Base-by-base conservation (phyloP, 352 stramenopile species). In the Globisporangium solare region DNA sequence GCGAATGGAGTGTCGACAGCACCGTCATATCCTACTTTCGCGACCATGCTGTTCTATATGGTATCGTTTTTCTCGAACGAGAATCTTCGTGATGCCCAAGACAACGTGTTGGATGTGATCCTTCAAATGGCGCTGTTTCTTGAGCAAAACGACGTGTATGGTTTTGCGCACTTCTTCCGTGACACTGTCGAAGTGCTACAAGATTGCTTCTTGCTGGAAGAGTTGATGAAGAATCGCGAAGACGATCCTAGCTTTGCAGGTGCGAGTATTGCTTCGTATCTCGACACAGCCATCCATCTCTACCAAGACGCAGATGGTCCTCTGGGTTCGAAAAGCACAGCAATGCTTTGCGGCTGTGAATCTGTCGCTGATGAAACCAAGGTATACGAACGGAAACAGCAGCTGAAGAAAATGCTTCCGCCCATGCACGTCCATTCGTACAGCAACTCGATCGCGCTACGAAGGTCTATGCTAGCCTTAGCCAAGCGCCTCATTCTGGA, bases 1-100 rank as follows among this genome's bases (percentile, higher is more conserved):
- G 18, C 40, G 45, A 60, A 48, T 27, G 56, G 58, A 21, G 41
- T 47, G 31, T 35, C 50, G 31, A 39, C 27, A 35, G 27, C 64
- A 0, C 63, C 70, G 17, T 76, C 71, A 15, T 84, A 78, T 48
- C 63, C 73, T 12, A 79, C 70, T 2, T 67, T 85, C 37, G 75
- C 68, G 18, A 88, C 70, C 7, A 86, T 90, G 68, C 59, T 88
- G 22, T 83, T 90, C 40, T 87, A 88, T 47, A 83, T 90, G 74
- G 51, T 90, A 8, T 82, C 74, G 13, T 90, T 90, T 42, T 88
- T 78, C 51, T 79, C 70, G 2, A 86, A 79, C 24, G 50, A 66
- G 17, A 58, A 37, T 24, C 61, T 87, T 4, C 53, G 46, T 14
- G 54, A 70, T 8, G 66, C 74, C 1, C 78, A 88, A 39, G 37